Base-by-base conservation (phyloP, 768 basidiomycete species). In the Tulasnella sp. region DNA sequence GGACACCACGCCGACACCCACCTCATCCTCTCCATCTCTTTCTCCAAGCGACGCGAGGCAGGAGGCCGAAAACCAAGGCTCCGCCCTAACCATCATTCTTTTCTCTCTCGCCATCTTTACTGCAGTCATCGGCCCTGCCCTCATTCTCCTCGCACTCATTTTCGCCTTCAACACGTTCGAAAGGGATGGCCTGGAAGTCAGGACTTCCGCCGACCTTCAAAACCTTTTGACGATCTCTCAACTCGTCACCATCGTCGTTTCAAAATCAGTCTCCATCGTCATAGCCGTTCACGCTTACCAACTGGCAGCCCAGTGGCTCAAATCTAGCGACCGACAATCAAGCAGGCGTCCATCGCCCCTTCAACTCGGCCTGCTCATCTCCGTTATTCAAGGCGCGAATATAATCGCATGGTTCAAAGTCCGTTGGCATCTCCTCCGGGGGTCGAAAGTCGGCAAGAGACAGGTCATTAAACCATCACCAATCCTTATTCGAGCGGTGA, bases 211-310 rank as follows among this genome's bases (percentile, higher is more conserved):
- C 31, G 74, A 75, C 46, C 74, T 75, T 34, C 74, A 75, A 48
- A 75, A 75, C 20, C 74, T 76, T 4, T 31, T 76, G 18, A 76
- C 75, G 2, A 48, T 76, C 40, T 76, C 75, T 34, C 42, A 76
- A 37, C 24, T 76, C 75, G 46, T 76, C 46, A 76, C 75, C 14
- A 76, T 46, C 14, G 75, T 54, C 75, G 40, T 76, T 54, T 76
- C 75, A n/a, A 76, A 76, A 54, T 48, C 75, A 31, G 75, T 76
- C 1, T 6, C 75, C 46, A 24, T 76, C n/a, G 44, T 76, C 14
- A n/a, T 76, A 6, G 18, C 16, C n/a, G n/a, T 76, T 3, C 54
- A 48, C 11, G 75, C 75, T 46, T 76, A 76, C 46, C 75, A 76
- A 28, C 75, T 76, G 3, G 75, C 75, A 0, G 44, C 41, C 3